Evolutionary conservation across 345 rosid genomes (phyloP).

Genomic region (Acer yangbiense): DNA sequence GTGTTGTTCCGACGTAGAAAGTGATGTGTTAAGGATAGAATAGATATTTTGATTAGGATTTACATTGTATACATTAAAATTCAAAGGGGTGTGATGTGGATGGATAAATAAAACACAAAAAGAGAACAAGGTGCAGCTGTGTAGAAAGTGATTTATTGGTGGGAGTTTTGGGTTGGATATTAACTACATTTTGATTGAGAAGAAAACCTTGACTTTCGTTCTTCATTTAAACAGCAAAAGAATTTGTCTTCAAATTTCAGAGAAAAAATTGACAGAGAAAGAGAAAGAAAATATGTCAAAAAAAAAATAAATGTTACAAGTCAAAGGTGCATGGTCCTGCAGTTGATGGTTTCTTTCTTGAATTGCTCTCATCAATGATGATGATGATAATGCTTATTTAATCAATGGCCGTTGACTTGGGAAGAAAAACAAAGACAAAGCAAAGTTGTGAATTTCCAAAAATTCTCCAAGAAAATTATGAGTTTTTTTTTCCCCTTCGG

Average conservation of each 20-base stretch:
- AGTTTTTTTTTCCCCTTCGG: too few relatives aligned
- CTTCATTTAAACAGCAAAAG: background rate
- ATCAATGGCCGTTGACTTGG: background rate
- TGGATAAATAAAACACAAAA: background rate
- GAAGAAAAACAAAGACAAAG: too few relatives aligned
- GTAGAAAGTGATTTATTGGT: background rate
- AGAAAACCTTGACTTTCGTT: slow-evolving; percentile 25
- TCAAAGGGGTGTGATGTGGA: background rate
- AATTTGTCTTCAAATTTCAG: background rate
- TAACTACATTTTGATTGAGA: slow-evolving; percentile 1
- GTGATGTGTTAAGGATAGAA: too few relatives aligned
- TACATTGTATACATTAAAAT: background rate
- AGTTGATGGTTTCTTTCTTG: background rate
- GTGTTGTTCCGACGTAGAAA: too few relatives aligned
- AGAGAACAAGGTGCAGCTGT: background rate
- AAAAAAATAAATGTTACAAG: slow-evolving; percentile 2
- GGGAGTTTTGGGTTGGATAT: slow-evolving; percentile 24
- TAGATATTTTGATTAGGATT: too few relatives aligned
- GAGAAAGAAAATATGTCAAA: background rate
- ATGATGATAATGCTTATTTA: background rate
- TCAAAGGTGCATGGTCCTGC: slow-evolving; percentile 27
- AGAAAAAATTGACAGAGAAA: background rate
- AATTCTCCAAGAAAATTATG: background rate
- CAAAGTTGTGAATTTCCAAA: background rate
- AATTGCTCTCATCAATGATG: background rate